phyloP scores from a whole-genome alignment of 106 monocot genomes.

The Dendrobium huoshanense region DNA sequence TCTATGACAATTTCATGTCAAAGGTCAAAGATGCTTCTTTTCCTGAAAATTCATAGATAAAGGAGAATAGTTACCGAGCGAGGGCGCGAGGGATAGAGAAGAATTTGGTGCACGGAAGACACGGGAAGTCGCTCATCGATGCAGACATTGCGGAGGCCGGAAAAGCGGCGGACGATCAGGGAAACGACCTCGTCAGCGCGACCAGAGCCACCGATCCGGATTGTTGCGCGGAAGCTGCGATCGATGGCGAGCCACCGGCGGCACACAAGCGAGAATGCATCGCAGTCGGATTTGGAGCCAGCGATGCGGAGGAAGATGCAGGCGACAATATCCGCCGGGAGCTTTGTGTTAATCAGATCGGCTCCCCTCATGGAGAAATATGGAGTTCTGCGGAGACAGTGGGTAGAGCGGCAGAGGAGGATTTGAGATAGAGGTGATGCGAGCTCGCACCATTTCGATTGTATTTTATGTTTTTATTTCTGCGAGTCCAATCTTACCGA shows the following conservation, averaged over 20 bases:
- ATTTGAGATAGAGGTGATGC: too few relatives aligned
- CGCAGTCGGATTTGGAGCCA: conserved; percentile 32
- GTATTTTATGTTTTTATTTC: too few relatives aligned
- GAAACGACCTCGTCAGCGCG: conserved; percentile 28
- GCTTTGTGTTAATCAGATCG: conserved; percentile 46
- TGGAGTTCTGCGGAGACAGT: neutral
- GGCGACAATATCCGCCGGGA: conserved; percentile 40
- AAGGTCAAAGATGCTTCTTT: neutral
- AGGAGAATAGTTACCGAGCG: neutral
- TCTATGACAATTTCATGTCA: neutral
- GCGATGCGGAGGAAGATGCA: conserved; percentile 33
- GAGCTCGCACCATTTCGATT: too few relatives aligned
- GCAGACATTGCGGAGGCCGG: conserved; percentile 37
- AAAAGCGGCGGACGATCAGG: conserved; percentile 38
- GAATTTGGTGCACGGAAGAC: neutral
- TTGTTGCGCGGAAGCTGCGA: conserved; percentile 40
- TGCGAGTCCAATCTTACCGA: too few relatives aligned
- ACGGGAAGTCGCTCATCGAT: conserved; percentile 68
- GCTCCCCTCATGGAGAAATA: conserved; percentile 22
- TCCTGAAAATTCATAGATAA: neutral
- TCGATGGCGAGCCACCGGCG: conserved; percentile 62
- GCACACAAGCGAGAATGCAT: conserved; percentile 56
- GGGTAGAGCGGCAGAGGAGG: neutral
- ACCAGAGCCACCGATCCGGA: conserved; percentile 53
- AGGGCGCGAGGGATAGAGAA: neutral